These are phyloP conservation scores for Xylogone sp. DNA, from an alignment of 2,329 filamentous ascomycete genomes.

Conservation along the genomic window DNA sequence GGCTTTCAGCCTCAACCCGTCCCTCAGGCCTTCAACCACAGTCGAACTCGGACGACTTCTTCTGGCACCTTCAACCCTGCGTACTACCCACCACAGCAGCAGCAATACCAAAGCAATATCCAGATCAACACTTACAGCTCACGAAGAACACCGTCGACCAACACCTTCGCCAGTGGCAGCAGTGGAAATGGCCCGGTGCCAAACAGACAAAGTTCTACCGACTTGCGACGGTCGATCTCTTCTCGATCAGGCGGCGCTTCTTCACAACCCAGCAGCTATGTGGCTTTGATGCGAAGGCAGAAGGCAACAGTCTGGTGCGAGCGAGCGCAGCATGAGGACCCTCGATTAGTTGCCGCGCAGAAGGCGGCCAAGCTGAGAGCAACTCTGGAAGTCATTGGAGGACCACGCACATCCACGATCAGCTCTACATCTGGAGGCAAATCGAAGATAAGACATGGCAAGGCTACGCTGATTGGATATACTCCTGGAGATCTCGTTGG, in stretches of 20 bases:
- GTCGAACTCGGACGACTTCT: conserved; percentile 36
- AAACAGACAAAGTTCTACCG: conserved; percentile 54
- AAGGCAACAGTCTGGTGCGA: conserved; percentile 99
- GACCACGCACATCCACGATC: conserved; percentile 36
- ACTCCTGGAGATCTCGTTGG: conserved; percentile 66
- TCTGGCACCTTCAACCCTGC: conserved; percentile 23
- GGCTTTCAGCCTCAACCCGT: conserved; percentile 21
- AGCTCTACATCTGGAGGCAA: conserved; percentile 29
- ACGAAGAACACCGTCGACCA: conserved; percentile 61
- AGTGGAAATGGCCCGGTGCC: conserved; percentile 39
- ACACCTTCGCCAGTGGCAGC: conserved; percentile 64
- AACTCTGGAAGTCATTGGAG: conserved; percentile 74
- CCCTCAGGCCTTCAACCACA: conserved; percentile 25
- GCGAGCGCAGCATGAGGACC: conserved; percentile 87
- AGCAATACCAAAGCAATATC: conserved; percentile 28
- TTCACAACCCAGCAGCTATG: conserved; percentile 66
- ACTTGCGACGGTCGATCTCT: conserved; percentile 74
- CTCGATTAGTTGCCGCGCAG: conserved; percentile 76
- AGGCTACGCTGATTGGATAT: conserved; percentile 73
- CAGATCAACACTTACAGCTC: conserved; percentile 29
- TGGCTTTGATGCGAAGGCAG: conserved; percentile 92
- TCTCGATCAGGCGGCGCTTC: conserved; percentile 61
- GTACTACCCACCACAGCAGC: conserved; percentile 26
- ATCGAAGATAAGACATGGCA: conserved; percentile 85
- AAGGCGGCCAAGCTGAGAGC: conserved; percentile 84